Percentiles rank a stretch among this genome's conserved stretches.
phyloP scores from a whole-genome alignment of 768 basidiomycete genomes.

The Multifurca ochricompacta region DNA sequence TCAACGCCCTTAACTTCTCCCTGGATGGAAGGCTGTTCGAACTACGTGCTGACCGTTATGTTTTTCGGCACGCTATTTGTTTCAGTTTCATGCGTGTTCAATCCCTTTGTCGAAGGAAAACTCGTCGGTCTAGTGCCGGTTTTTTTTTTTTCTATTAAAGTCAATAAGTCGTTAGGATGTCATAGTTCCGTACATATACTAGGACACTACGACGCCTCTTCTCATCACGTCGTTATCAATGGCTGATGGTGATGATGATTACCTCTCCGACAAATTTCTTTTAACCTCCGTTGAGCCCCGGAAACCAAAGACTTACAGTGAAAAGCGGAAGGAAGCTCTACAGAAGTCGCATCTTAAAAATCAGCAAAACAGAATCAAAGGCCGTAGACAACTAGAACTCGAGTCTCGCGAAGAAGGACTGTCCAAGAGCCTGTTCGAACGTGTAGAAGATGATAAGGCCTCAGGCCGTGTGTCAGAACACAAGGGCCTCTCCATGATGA shows the following conservation, averaged over 20 bases:
- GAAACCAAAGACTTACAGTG: slow-evolving; percentile 56
- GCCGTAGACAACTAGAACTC: slow-evolving; percentile 58
- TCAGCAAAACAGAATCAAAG: slow-evolving; percentile 58
- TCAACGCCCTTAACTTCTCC: slow-evolving; percentile 15
- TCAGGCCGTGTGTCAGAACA: slow-evolving; percentile 44
- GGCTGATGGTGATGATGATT: slow-evolving; percentile 75
- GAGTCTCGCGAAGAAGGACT: slow-evolving; percentile 75
- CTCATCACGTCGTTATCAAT: slow-evolving; percentile 30
- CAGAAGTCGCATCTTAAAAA: slow-evolving; percentile 53
- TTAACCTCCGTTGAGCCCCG: slow-evolving; percentile 31
- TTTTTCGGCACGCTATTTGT: slow-evolving; percentile 19
- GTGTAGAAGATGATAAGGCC: slow-evolving; percentile 55
- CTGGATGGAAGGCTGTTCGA: slow-evolving; percentile 17
- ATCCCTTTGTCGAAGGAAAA: slow-evolving; percentile 12
- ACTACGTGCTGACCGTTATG: slow-evolving; percentile 17
- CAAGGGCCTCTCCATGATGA: slow-evolving; percentile 85
- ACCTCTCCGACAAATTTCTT: slow-evolving; percentile 84
- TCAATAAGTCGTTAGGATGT: slow-evolving; percentile 9
- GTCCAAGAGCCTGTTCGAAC: slow-evolving; percentile 72
- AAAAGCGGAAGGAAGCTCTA: slow-evolving; percentile 60
- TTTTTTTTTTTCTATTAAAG: slow-evolving; percentile 5
- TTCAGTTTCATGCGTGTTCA: slow-evolving; percentile 16
- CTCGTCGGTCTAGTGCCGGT: slow-evolving; percentile 13
- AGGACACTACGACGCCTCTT: slow-evolving; percentile 11
- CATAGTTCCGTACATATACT: slow-evolving; percentile 13